Conservation (phyloP, 768 basidiomycete species). For the Agrocybe chaxingu region DNA sequence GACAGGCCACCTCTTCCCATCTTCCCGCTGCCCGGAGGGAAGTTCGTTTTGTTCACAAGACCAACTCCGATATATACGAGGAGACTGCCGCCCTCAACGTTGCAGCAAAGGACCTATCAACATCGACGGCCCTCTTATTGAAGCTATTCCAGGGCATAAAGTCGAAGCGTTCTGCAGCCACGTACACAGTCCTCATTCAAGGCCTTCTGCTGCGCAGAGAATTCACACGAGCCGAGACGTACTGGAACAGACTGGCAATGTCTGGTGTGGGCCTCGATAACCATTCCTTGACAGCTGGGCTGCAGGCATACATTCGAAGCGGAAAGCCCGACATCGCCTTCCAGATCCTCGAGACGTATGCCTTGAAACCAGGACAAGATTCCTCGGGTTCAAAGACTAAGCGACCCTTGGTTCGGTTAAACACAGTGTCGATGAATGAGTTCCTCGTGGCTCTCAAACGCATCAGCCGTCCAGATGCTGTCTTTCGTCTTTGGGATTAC, state of each 20-base stretch:
- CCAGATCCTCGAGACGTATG: slow-evolving; percentile 42
- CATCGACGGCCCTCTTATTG: slow-evolving; percentile 31
- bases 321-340: slow-evolving; percentile 47
- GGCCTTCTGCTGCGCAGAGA: slow-evolving; percentile 46
- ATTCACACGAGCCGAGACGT: slow-evolving; percentile 32
- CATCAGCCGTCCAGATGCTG: slow-evolving; percentile 55
- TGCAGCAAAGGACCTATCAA: slow-evolving; percentile 35
- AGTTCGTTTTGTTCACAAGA: slow-evolving; percentile 18
- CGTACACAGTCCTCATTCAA: slow-evolving; percentile 53
- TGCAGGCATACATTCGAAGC: slow-evolving; percentile 44
- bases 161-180: slow-evolving; percentile 39
- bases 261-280: slow-evolving; percentile 38
- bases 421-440: slow-evolving; percentile 32
- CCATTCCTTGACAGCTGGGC: slow-evolving; percentile 44
- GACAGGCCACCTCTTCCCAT: background rate
- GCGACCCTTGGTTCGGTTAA: slow-evolving; percentile 13
- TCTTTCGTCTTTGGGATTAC: slow-evolving; percentile 68
- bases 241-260: slow-evolving; percentile 40
- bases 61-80: slow-evolving; percentile 38
- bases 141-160: slow-evolving; percentile 29
- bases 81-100: slow-evolving; percentile 45
- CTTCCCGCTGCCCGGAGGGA: slow-evolving; percentile 2
- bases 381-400: background rate
- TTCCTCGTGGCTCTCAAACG: slow-evolving; percentile 43
- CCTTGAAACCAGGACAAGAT: slow-evolving; percentile 8